A percentile compares a stretch with the other conserved stretches of the same genome.
phyloP scores from a whole-genome alignment of 768 basidiomycete species.

The Chalciporus chontae region DNA sequence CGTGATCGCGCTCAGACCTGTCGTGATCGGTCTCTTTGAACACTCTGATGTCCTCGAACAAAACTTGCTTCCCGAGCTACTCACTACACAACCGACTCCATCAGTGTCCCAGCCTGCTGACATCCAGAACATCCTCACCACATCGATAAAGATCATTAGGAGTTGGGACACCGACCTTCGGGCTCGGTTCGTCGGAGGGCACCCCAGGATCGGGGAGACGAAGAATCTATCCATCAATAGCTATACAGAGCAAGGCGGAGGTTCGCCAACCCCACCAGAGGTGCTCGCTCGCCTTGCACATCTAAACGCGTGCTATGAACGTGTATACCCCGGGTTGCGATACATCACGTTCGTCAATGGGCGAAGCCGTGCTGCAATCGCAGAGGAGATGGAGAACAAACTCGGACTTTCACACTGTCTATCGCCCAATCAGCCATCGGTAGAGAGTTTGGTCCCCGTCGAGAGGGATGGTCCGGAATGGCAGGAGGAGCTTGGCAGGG shows the following conservation, averaged over 20 bases:
- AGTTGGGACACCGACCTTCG: conserved; percentile 49
- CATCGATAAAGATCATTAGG: conserved; percentile 45
- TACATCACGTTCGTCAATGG: conserved; percentile 95
- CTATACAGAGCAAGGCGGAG: conserved; percentile 72
- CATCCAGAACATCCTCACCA: conserved; percentile 55
- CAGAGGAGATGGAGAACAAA: conserved; percentile 73
- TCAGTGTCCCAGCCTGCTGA: conserved; percentile 30
- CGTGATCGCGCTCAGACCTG: conserved; percentile 28
- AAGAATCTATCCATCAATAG: conserved; percentile 73
- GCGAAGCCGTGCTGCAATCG: conserved; percentile 65
- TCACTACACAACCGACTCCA: conserved; percentile 23
- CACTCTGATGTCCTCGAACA: conserved; percentile 54
- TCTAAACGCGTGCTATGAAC: conserved; percentile 78
- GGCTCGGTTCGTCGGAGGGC: conserved; percentile 72
- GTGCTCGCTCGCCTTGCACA: conserved; percentile 69
- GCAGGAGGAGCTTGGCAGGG: conserved; percentile 66
- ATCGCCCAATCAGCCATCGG: conserved; percentile 33
- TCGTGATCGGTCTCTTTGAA: conserved; percentile 57
- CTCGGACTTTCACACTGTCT: conserved; percentile 52
- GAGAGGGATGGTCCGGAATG: conserved; percentile 46
- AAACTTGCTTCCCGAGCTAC: conserved; percentile 54
- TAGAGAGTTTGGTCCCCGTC: conserved; percentile 37
- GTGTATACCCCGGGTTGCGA: conserved; percentile 65
- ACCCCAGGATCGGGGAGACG: conserved; percentile 87
- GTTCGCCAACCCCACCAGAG: conserved; percentile 59